Evolutionary conservation across 148 eudicot genomes (phyloP), one percentile per base, ranked within the genome.

Genomic region (Chenopodium berlandieri): DNA sequence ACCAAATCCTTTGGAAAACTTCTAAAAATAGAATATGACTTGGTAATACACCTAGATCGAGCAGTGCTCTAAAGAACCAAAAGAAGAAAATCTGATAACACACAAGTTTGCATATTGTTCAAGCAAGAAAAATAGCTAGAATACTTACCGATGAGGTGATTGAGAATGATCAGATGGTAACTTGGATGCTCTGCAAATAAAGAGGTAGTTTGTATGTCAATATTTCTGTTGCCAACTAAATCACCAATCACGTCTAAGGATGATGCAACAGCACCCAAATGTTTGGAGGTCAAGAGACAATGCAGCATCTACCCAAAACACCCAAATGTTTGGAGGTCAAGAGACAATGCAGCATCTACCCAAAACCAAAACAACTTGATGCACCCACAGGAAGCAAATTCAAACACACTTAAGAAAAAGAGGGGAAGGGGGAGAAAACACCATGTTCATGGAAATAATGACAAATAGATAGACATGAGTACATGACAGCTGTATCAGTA

Each of bases 81-180:
- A 46, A 69, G n/a, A 73, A 16, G 3, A 46, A 0, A 27, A 64
- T 37, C 52, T 3, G 30, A 73, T 16, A 65, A 19, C 64, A 70
- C 31, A 46, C 20, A 76, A 31, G 22, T 17, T 23, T 64, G 20
- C 22, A 10, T 64, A 75, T 66, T 5, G 47, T 40, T 10, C 47
- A 46, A 77, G 44, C 50, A 37, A 11, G 58, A 77, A 12, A 17
- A 31, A 78, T 20, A 34, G 79, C 62, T 68, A 62, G 10, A 7
- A 77, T 76, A 62, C 27, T 79, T 93, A 93, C 97, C 94, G 85
- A 65, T 71, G 88, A 65, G 93, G 89, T 66, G 93, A 90, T 80
- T 83, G 87, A n/a, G 88, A 82, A 65, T 75, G 88, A 56, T 86
- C 87, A 76, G 87, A 85, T 71, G 94, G 93, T 81, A 94, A 93